phyloP scores from a whole-genome alignment of 2,329 filamentous ascomycete species.

The Aspergillus pseudotamarii region DNA sequence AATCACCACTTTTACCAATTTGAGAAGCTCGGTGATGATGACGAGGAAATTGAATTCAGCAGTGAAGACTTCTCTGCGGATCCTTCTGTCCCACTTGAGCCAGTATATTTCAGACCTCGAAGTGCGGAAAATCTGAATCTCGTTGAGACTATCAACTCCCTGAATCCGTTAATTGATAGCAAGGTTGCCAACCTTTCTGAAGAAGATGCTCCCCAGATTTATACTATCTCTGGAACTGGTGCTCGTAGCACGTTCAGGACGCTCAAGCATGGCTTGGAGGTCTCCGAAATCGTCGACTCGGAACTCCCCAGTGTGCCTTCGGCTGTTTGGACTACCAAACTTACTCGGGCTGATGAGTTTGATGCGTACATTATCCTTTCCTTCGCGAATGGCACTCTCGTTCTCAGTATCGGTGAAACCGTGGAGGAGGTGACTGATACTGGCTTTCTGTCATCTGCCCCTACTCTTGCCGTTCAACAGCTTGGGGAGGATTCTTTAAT shows the following conservation, averaged over 20 bases:
- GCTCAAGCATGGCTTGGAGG: slow-evolving; percentile 88
- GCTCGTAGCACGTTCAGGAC: slow-evolving; percentile 88
- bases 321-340: slow-evolving; percentile 93
- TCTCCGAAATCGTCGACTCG: slow-evolving; percentile 94
- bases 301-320: slow-evolving; percentile 86
- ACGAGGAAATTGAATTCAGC: slow-evolving; percentile 81
- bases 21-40: slow-evolving; percentile 93
- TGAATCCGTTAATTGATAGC: slow-evolving; percentile 90
- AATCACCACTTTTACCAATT: slow-evolving; percentile 97
- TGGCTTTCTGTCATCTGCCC: slow-evolving; percentile 83
- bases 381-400: slow-evolving; percentile 84
- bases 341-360: slow-evolving; percentile 77
- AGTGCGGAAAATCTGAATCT: slow-evolving; percentile 78
- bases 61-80: slow-evolving; percentile 84
- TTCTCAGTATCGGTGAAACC: slow-evolving; percentile 93
- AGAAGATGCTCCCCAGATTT: slow-evolving; percentile 96
- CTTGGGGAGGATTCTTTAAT: slow-evolving; percentile 90
- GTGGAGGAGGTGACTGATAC: slow-evolving; percentile 95
- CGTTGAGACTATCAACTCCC: slow-evolving; percentile 80
- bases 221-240: slow-evolving; percentile 85
- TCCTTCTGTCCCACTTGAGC: slow-evolving; percentile 69
- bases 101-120: slow-evolving; percentile 83
- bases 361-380: slow-evolving; percentile 97
- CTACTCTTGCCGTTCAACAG: slow-evolving; percentile 89
- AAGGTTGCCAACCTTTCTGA: slow-evolving; percentile 88